Base-by-base conservation (phyloP, 768 basidiomycete genomes). In the Phaeotremella skinneri region DNA sequence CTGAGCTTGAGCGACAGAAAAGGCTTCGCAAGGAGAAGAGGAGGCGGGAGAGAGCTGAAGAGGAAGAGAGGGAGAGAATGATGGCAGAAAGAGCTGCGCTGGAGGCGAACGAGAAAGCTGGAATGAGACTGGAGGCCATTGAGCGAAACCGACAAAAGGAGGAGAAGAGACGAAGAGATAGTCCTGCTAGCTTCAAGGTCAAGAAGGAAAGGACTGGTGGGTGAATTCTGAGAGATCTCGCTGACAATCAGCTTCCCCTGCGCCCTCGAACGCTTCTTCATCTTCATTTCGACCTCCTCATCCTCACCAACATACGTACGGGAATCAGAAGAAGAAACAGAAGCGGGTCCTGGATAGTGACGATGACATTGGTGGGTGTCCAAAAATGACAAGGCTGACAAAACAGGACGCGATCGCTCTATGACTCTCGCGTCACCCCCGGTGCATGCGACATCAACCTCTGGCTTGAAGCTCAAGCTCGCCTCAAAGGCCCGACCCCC, bases 391-490 rank as follows among this genome's bases (percentile, higher is more conserved):
- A 21, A n/a, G 11, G 56, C 32, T 1, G 13, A 0, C 37, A 42
- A 48, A 1, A 25, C 51, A 63, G 61, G 52, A 21, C 65, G 71
- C 25, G 64, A 70, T 21, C 61, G 66, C 14, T 69, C 69, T 14
- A 41, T 53, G 11, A 67, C 68, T 0, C 49, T 64, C 9, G 59
- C 58, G 17, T 69, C 68, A 4, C 69, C 63, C 13, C 67, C 67
- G 1, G 30, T n/a, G 21, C 56, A 63, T 29, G 50, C n/a, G 4
- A 14, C 47, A 55, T 53, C 64, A 2, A 74, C 69, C 6, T 74
- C 72, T 11, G 66, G 65, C 17, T 57, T 74, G 7, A 74, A 74
- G 39, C 61, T 74, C 52, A 74, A 71, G 50, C 41, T 74, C 7
- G 52, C 67, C 3, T 54, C 55, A 20, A 39, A 55, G 50, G 49